These are phyloP conservation scores for Salix brachista DNA, from an alignment of 345 rosid species.

Conservation along the genomic window DNA sequence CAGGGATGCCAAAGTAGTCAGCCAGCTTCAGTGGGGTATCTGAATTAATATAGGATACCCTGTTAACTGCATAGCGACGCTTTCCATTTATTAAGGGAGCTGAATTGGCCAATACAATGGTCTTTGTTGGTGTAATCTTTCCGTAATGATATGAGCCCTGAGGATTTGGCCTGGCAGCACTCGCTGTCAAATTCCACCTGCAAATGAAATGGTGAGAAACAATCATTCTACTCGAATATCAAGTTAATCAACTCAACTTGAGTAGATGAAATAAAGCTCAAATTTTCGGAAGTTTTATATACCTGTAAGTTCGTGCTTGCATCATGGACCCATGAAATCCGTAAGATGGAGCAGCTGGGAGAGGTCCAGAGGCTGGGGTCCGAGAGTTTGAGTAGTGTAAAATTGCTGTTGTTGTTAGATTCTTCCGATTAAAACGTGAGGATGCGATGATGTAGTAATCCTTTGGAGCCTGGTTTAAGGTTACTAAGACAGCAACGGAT, in stretches of 20 bases:
- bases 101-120: conserved; percentile 60
- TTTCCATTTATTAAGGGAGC: conserved; percentile 76
- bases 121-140: conserved; percentile 44
- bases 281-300: conserved; percentile 3
- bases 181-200: conserved; percentile 89
- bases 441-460: conserved; percentile 83
- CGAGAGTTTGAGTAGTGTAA: conserved; percentile 66
- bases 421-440: conserved; percentile 43
- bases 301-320: conserved; percentile 85
- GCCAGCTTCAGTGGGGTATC: conserved; percentile 90
- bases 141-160: conserved; percentile 95
- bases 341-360: conserved; percentile 49
- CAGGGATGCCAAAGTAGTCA: conserved; percentile 61
- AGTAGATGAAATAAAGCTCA: not conserved
- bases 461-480: conserved; percentile 65
- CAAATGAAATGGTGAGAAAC: conserved; percentile 1
- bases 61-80: conserved; percentile 69
- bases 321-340: conserved; percentile 65
- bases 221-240: not conserved
- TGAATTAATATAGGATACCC: conserved; percentile 65
- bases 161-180: conserved; percentile 96
- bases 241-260: not conserved
- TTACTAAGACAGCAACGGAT: conserved; percentile 68
- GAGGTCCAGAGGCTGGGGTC: conserved; percentile 58
- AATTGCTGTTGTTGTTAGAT: conserved; percentile 48